A percentile compares a stretch with the other conserved stretches of the same genome.
Evolutionary conservation across 2,329 filamentous ascomycete genomes (phyloP).

Genomic region (Cladosporium velox): DNA sequence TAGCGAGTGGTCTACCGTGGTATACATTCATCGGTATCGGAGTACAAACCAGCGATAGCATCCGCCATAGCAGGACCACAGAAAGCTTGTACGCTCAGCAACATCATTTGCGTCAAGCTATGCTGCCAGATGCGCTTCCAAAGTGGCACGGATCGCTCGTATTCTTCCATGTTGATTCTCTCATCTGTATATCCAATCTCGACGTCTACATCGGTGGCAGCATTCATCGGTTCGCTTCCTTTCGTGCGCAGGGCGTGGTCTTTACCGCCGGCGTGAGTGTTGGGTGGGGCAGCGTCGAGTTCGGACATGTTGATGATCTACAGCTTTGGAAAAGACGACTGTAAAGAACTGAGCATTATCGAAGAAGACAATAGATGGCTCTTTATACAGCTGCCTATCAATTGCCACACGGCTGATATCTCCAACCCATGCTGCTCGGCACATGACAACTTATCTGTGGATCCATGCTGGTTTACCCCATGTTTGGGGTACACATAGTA

Average conservation of each 20-base stretch:
- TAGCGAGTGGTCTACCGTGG: conserved; percentile 49
- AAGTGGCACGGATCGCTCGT: conserved; percentile 36
- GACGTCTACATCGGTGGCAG: conserved; percentile 22
- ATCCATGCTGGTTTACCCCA: neutral
- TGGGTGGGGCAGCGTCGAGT: conserved; percentile 37
- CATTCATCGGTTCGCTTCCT: conserved; percentile 32
- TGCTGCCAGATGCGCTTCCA: conserved; percentile 52
- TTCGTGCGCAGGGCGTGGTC: conserved; percentile 36
- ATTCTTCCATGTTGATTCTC: conserved; percentile 43
- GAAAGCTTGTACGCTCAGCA: conserved; percentile 48
- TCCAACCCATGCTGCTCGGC: neutral
- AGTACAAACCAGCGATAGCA: conserved; percentile 46
- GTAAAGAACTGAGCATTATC: too few species aligned
- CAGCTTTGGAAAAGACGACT: neutral
- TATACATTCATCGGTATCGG: conserved; percentile 42
- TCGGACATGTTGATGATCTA: conserved; percentile 31
- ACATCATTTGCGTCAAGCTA: conserved; percentile 53
- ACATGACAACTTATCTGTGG: conserved; percentile 4
- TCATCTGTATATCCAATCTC: conserved; percentile 27
- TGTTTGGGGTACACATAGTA: neutral
- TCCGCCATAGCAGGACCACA: conserved; percentile 30
- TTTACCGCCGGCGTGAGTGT: conserved; percentile 37
- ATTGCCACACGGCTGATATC: conserved; percentile 1
- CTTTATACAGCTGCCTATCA: conserved; percentile 12
- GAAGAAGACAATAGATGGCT: neutral